Base-by-base conservation (phyloP, 257 asterid species). In the Primulina eburnea region DNA sequence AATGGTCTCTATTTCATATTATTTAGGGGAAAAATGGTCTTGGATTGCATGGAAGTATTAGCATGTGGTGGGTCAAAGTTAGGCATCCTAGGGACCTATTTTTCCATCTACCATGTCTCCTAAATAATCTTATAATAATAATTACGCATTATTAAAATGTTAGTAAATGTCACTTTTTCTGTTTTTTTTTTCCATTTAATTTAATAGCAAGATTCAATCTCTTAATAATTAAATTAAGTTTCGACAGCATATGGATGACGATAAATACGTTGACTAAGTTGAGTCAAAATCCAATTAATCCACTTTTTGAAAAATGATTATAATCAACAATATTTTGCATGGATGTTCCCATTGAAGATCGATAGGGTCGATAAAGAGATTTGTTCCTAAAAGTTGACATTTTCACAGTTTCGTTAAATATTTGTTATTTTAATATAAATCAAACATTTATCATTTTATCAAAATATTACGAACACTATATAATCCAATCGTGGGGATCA, bases 31-130 rank as follows among this genome's bases (percentile, higher is more conserved):
- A 43, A 43, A 14, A 3, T 0, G 0, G 34, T 1, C 4, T 4
- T 43, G 55, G 53, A 43, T 43, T 43, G 55, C n/a, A 14, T 43
- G 55, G 18, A 12, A 43, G n/a, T 43, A 12, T 43, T 14, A 18
- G 26, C 68, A 37, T 35, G 57, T 2, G 58, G n/a, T 18, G 29
- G 40, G 60, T 68, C 72, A 68, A 56, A 18, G 72, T 56, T 55
- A 11, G 64, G 65, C 64, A 20, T 24, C 1, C 26, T 24, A 0
- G 33, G 38, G 8, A 26, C 14, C 24, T 43, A 12, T 43, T 6
- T 33, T 56, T 14, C 8, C 58, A 40, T n/a, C 40, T 62, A 65
- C 10, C 40, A 65, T 65, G 57, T 14, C 52, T 67, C 34, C 8
- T 18, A 34, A 11, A 14, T 43, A 40, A 62, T 32, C 20, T n/a